phyloP scores from a whole-genome alignment of 805 yeast species.

The Wickerhamomyces rabaulensis region DNA sequence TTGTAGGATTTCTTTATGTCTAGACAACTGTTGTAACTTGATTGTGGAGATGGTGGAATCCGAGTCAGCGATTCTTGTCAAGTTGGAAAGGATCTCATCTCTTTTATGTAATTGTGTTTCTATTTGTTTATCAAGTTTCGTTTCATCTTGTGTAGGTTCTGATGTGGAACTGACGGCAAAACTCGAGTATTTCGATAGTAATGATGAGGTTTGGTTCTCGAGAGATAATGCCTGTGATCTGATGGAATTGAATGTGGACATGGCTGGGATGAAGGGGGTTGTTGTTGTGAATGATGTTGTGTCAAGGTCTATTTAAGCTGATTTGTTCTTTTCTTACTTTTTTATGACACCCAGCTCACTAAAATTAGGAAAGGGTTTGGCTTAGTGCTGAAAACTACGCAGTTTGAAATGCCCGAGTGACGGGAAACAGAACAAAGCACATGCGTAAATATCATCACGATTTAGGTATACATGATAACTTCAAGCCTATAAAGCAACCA shows the following conservation, averaged over 20 bases:
- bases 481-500: not conserved
- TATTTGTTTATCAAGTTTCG: slow-evolving; percentile 36
- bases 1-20: slow-evolving; percentile 71
- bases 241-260: slow-evolving; percentile 56
- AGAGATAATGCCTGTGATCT: slow-evolving; percentile 63
- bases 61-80: slow-evolving; percentile 51
- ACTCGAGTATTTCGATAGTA: slow-evolving; percentile 48
- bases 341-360: not conserved
- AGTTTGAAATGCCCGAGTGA: not conserved
- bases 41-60: slow-evolving; percentile 60
- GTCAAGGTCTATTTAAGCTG: too few relatives aligned
- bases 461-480: too few relatives aligned
- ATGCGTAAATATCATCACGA: slow-evolving; percentile 13
- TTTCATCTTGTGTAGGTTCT: slow-evolving; percentile 44
- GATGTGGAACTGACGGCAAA: slow-evolving; percentile 48
- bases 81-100: slow-evolving; percentile 45
- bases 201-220: slow-evolving; percentile 62
- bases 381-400: slow-evolving; percentile 4
- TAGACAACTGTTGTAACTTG: slow-evolving; percentile 71
- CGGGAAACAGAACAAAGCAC: too few relatives aligned
- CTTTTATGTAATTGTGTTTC: slow-evolving; percentile 50
- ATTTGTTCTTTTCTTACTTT: not conserved
- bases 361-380: too few relatives aligned
- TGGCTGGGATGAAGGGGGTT: slow-evolving; percentile 6
- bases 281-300: too few relatives aligned